A percentile compares a stretch with the other conserved stretches of the same genome.
Conservation (phyloP, 257 asterid species). For the Eucommia ulmoides region DNA sequence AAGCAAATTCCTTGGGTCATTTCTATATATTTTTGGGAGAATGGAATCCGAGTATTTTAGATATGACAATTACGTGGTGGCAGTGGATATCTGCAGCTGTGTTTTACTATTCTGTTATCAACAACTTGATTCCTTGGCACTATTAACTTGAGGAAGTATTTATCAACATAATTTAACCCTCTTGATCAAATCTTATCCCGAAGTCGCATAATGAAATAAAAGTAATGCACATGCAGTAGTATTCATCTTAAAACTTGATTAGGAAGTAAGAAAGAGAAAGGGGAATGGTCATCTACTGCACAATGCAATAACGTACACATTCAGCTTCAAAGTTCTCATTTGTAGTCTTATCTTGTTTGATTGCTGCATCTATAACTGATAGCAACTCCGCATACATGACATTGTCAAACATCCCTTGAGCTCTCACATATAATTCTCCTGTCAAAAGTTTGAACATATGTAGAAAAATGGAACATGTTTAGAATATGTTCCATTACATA, state of each 20-base stretch:
- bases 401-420: slow-evolving; percentile 68
- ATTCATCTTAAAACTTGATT: no score
- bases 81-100: no score
- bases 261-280: no score
- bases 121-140: no score
- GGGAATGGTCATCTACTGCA: no score
- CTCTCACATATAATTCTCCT: slow-evolving; percentile 85
- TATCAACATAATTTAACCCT: no score
- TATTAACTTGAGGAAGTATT: no score
- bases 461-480: background rate
- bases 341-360: slow-evolving; percentile 46
- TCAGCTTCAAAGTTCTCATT: slow-evolving; percentile 76
- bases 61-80: no score
- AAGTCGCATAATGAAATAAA: background rate
- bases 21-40: background rate
- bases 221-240: background rate
- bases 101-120: no score
- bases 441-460: slow-evolving; percentile 22
- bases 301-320: slow-evolving; percentile 43
- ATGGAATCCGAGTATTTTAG: background rate
- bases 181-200: background rate
- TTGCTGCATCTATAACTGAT: slow-evolving; percentile 52
- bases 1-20: no score
- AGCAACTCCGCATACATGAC: slow-evolving; percentile 64
- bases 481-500: background rate